Evolutionary conservation across 768 basidiomycete genomes (phyloP), one percentile per base, ranked within the genome.

Genomic region (Galerina marginata): DNA sequence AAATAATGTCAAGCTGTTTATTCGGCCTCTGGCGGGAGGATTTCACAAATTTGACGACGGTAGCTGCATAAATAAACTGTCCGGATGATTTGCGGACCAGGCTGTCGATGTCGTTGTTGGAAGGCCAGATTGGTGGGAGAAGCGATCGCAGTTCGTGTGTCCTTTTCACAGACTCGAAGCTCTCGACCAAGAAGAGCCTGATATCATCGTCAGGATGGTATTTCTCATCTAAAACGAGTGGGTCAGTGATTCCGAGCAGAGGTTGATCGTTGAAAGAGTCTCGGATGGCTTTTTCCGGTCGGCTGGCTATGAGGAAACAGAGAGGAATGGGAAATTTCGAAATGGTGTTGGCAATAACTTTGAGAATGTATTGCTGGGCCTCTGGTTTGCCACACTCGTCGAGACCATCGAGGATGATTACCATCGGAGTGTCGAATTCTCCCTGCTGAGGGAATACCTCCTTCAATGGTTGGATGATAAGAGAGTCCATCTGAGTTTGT

Each of bases 381-480:
- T 48, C 52, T 20, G 40, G 20, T 7, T 48, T 56, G 6, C 23
- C 26, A 42, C 67, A 69, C 52, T 69, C 63, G 33, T 69, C 67
- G 5, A 68, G 54, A 2, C 67, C 67, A 48, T 68, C 67, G 12
- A 68, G 39, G 45, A 68, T 45, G 20, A 64, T 54, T n/a, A 64
- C 20, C 14, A 48, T 38, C 11, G 54, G 52, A n/a, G 0, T 33
- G 15, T 12, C n/a, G 36, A 9, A 3, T 23, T 42, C 11, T 11
- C 43, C 14, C 14, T 43, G 14, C 2, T 47, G 16, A 10, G 2
- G 12, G 36, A 36, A 12, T 2, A 47, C 39, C 4, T 51, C 14
- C 5, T 14, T 45, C 11, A 58, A 26, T 2, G 58, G 66, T 1
- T 53, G 45, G 43, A 54, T 16, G 26, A 67, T 39, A 9, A 67